Percentiles rank a stretch among this genome's conserved stretches.
Evolutionary conservation across 208 protist genomes (phyloP).

Genomic region (Novymonas esmeraldas): DNA sequence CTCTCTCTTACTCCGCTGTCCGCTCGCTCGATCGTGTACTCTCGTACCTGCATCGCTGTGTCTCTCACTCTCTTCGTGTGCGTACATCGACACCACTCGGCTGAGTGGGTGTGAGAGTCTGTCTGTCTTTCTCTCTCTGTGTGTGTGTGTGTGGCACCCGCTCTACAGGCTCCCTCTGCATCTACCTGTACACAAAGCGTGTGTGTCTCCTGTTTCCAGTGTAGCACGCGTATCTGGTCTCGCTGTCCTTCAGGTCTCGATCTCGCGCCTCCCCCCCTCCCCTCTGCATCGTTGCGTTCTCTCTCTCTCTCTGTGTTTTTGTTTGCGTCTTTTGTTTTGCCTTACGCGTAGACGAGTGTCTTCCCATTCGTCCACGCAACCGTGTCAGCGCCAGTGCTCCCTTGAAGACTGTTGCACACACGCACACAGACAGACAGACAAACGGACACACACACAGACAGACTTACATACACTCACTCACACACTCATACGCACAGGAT

Average conservation of each 20-base stretch:
- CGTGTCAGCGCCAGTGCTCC: too few relatives aligned
- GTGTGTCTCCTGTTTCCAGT: background rate
- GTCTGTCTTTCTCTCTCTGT: background rate
- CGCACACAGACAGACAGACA: constrained; percentile 2
- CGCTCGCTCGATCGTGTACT: background rate
- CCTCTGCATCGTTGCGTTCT: background rate
- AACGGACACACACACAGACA: constrained; percentile 2
- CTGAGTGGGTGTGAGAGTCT: background rate
- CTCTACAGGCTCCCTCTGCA: too few relatives aligned
- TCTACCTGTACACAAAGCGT: too few relatives aligned
- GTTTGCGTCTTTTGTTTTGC: background rate
- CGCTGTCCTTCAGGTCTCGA: background rate
- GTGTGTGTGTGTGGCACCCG: background rate
- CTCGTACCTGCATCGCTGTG: background rate
- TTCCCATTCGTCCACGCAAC: too few relatives aligned
- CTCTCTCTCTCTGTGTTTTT: background rate
- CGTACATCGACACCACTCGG: too few relatives aligned
- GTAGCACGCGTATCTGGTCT: background rate
- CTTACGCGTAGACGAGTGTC: too few relatives aligned
- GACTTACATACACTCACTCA: too few relatives aligned
- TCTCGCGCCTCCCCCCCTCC: background rate
- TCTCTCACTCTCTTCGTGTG: background rate
- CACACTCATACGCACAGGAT: too few relatives aligned
- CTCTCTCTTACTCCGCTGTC: background rate
- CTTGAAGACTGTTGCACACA: too few relatives aligned